These are phyloP conservation scores for Hyaloscypha hepaticicola DNA, from an alignment of 495 filamentous ascomycete genomes.

Conservation along the genomic window DNA sequence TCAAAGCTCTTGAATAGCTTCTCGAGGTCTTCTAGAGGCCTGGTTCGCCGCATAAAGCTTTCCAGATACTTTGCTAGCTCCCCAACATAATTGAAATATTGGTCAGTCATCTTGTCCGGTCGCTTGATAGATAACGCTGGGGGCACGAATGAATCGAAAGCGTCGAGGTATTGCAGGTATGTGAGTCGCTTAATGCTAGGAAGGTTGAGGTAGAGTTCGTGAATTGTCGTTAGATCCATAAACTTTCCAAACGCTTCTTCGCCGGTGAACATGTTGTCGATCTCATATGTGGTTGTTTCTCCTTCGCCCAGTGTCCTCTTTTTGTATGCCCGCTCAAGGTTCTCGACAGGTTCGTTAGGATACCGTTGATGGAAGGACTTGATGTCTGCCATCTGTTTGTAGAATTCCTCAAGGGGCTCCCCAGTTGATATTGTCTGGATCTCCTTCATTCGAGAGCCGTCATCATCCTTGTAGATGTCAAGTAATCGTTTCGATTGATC, in stretches of 20 bases:
- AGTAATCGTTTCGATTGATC: conserved; percentile 78
- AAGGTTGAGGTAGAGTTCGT: conserved; percentile 89
- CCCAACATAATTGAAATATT: conserved; percentile 88
- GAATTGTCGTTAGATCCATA: conserved; percentile 78
- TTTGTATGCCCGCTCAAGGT: conserved; percentile 89
- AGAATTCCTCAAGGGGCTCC: conserved; percentile 90
- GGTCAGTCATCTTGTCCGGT: conserved; percentile 80
- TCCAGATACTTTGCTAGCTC: conserved; percentile 80
- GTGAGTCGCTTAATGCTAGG: conserved; percentile 76
- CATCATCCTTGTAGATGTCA: conserved; percentile 80
- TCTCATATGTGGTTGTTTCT: conserved; percentile 59
- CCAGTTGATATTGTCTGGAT: conserved; percentile 80
- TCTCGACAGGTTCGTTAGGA: conserved; percentile 92
- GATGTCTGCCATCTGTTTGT: conserved; percentile 75
- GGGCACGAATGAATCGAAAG: conserved; percentile 82
- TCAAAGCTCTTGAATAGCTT: conserved; percentile 74
- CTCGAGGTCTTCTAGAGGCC: conserved; percentile 79
- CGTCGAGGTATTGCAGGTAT: conserved; percentile 87
- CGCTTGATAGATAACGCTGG: conserved; percentile 69
- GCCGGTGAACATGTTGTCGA: conserved; percentile 92
- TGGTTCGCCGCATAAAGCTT: conserved; percentile 74
- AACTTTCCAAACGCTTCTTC: conserved; percentile 91
- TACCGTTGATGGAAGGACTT: conserved; percentile 88
- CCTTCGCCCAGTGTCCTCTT: conserved; percentile 65
- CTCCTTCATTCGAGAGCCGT: conserved; percentile 70